Percentiles rank a stretch among this genome's conserved stretches.
These are phyloP conservation scores for Metschnikowia sp. DNA, from an alignment of 805 yeast genomes.

Conservation along the genomic window DNA sequence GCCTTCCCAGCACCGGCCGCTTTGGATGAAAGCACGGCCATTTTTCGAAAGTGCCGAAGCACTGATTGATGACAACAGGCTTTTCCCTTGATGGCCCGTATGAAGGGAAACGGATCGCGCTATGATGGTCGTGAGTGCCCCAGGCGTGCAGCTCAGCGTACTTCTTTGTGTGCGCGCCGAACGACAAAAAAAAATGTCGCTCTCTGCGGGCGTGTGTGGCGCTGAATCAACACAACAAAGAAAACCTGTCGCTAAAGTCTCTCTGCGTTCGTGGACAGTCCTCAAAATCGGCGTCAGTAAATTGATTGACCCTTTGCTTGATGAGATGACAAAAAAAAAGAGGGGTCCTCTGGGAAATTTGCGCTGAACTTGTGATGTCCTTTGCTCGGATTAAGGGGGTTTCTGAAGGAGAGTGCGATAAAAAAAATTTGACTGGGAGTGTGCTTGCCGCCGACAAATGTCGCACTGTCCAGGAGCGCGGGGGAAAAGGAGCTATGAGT, in stretches of 20 bases:
- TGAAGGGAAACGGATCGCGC: too few species aligned
- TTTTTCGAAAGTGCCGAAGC: constrained; percentile 18
- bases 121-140: too few species aligned
- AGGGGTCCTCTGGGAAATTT: not conserved
- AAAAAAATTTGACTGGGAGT: constrained; percentile 11
- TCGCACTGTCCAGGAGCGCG: constrained; percentile 11
- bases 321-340: not conserved
- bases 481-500: not conserved
- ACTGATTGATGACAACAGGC: constrained; percentile 3
- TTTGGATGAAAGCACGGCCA: constrained; percentile 42
- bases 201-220: constrained; percentile 12
- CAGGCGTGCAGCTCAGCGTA: not conserved
- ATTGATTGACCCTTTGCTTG: constrained; percentile 1
- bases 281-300: not conserved
- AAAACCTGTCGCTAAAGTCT: constrained; percentile 3
- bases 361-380: constrained; percentile 1
- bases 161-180: constrained; percentile 8
- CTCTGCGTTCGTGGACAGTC: not conserved
- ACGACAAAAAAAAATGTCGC: constrained; percentile 20
- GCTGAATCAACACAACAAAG: constrained; percentile 10
- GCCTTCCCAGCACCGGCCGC: constrained; percentile 29
- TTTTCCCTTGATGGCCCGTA: too few species aligned
- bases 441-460: constrained; percentile 15
- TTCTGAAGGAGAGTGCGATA: constrained; percentile 16
- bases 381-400: constrained; percentile 10